phyloP scores from a whole-genome alignment of 352 stramenopile genomes.

The Sclerospora graminicola region DNA sequence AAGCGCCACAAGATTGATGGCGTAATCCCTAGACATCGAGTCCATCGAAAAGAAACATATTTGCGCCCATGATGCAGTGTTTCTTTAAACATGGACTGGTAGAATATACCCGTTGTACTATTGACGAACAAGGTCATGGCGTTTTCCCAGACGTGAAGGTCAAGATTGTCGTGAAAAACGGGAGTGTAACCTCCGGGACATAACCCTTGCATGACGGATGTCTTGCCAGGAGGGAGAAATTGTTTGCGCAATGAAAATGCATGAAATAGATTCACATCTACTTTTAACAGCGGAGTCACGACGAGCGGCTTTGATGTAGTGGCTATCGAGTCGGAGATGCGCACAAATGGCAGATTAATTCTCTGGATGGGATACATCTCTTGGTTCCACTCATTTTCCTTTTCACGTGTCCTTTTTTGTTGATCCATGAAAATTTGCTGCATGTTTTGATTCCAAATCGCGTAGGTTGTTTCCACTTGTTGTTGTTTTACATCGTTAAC shows the following conservation, averaged over 20 bases:
- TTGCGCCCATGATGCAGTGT: conserved; percentile 1
- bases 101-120: conserved; percentile 4
- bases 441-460: neutral
- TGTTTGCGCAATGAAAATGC: conserved; percentile 38
- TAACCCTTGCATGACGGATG: conserved; percentile 35
- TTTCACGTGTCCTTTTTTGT: neutral
- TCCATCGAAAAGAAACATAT: conserved; percentile 16
- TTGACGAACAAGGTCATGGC: conserved; percentile 22
- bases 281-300: conserved; percentile 14
- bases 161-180: conserved; percentile 21
- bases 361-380: conserved; percentile 7
- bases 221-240: conserved; percentile 41
- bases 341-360: conserved; percentile 11
- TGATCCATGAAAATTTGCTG: neutral
- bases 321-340: conserved; percentile 2
- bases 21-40: conserved; percentile 7
- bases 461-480: neutral
- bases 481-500: neutral
- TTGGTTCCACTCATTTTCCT: neutral
- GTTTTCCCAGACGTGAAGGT: conserved; percentile 45
- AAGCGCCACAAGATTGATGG: conserved; percentile 10
- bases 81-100: conserved; percentile 16
- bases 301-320: conserved; percentile 1
- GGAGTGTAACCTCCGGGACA: conserved; percentile 22
- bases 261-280: conserved; percentile 39